Base-by-base conservation (phyloP, 192 early-diverging fungal genomes). In the Coemansia asiatica region DNA sequence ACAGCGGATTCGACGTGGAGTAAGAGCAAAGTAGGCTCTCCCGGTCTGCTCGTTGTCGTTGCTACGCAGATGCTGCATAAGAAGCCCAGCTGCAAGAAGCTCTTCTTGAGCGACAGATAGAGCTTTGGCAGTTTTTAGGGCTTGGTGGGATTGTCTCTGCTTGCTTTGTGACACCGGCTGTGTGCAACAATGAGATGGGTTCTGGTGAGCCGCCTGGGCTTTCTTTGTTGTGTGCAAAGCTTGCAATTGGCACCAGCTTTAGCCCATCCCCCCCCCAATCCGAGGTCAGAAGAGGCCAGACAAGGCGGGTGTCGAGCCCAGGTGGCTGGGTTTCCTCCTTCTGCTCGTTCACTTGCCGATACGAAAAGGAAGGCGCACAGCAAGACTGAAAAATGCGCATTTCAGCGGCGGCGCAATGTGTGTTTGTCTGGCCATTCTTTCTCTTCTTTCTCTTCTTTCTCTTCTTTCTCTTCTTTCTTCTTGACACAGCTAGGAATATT, bases 1-100 rank as follows among this genome's bases (percentile, higher is more conserved):
- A 56, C 22, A 51, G 74, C 56, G 49, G 28, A 22, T 76, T 76
- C 61, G 74, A 70, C 55, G 49, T 46, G 2, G 68, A 76, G 6
- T 69, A 44, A 21, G 2, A 6, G 31, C 31, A 8, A 8, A 33
- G 31, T 6, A 8, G 31, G 31, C 31, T 3, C 4, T 8, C 31
- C 31, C 31, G 31, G 31, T 33, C 31, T 33, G n/a, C n/a, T n/a
- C n/a, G n/a, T n/a, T n/a, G 31, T 33, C 31, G 31, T 33, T 33
- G 31, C 31, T 3, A 8, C 31, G 31, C 31, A 33, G 31, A 8
- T 8, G 31, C 31, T 33, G 31, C 8, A n/a, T n/a, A n/a, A 8
- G 31, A 33, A 33, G 31, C 31, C 4, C 31, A 33, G 8, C 8
- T 33, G 31, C 8, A n/a, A n/a, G n/a, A n/a, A n/a, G n/a, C n/a